Conservation (phyloP, 169 alveolate species). For the Cyclospora cayetanensis region DNA sequence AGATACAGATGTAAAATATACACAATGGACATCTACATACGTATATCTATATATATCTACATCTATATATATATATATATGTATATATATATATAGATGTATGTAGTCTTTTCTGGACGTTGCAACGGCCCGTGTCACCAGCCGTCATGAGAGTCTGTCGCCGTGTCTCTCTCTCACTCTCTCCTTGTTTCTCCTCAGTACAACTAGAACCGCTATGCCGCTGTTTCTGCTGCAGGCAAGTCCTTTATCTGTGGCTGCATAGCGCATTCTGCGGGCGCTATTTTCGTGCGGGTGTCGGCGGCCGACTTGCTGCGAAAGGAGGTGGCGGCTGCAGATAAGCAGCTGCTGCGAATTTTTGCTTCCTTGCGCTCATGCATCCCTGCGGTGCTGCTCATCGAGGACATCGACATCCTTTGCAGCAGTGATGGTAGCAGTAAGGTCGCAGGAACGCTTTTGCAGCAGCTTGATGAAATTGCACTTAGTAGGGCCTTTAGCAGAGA, state of each 20-base stretch:
- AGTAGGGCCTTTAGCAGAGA: slow-evolving; percentile 9
- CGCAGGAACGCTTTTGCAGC: slow-evolving; percentile 28
- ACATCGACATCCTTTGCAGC: slow-evolving; percentile 33
- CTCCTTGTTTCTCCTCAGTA: neutral
- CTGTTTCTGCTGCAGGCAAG: slow-evolving; percentile 29
- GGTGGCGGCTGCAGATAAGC: slow-evolving; percentile 26
- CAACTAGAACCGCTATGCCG: neutral
- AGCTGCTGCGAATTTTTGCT: neutral
- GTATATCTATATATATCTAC: no score
- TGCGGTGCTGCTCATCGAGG: slow-evolving; percentile 34
- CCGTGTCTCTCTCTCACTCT: neutral
- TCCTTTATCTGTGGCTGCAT: neutral
- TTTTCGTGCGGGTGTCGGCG: slow-evolving; percentile 14
- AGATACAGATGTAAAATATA: no score
- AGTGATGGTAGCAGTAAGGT: slow-evolving; percentile 21
- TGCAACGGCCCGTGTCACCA: no score
- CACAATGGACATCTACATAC: no score
- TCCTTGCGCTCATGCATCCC: neutral
- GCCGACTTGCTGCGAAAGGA: slow-evolving; percentile 17
- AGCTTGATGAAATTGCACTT: slow-evolving; percentile 9
- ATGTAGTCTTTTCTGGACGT: no score
- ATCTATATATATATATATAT: no score
- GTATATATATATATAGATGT: no score
- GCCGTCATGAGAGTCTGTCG: no score
- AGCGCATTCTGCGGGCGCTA: neutral